Conservation (phyloP, 148 eudicot species). For the Rhododendron griersonianum region DNA sequence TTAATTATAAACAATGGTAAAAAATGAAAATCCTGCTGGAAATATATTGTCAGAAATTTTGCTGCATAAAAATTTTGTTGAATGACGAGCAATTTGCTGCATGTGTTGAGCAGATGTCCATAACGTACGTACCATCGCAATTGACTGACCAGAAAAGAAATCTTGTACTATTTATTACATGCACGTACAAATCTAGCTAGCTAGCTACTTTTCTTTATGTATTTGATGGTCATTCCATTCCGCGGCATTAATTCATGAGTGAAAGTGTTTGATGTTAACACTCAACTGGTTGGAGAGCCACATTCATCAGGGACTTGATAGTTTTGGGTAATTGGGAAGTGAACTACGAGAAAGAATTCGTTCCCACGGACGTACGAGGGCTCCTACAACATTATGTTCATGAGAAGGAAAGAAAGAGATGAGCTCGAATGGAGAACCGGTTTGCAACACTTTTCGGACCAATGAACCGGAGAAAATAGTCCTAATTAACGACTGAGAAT, state of each 20-base stretch:
- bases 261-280: neutral
- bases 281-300: conserved; percentile 30
- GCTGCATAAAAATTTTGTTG: too few species aligned
- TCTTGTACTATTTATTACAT: too few species aligned
- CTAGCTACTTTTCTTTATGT: too few species aligned
- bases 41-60: too few species aligned
- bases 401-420: conserved; percentile 39
- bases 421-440: conserved; percentile 23
- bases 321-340: conserved; percentile 47
- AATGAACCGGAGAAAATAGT: conserved; percentile 57
- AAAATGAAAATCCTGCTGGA: too few species aligned
- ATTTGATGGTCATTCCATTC: too few species aligned
- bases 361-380: conserved; percentile 41
- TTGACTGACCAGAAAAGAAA: too few species aligned
- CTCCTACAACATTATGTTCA: conserved; percentile 50
- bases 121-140: too few species aligned
- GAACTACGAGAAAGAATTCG: conserved; percentile 59
- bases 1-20: too few species aligned
- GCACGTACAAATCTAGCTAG: too few species aligned
- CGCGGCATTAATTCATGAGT: neutral
- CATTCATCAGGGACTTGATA: conserved; percentile 43
- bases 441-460: conserved; percentile 45
- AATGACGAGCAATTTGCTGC: too few species aligned
- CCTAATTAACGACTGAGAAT: conserved; percentile 37
- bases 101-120: too few species aligned